Evolutionary conservation across 257 asterid genomes (phyloP), one percentile per base, ranked within the genome.

Genomic region (Lithospermum erythrorhizon): DNA sequence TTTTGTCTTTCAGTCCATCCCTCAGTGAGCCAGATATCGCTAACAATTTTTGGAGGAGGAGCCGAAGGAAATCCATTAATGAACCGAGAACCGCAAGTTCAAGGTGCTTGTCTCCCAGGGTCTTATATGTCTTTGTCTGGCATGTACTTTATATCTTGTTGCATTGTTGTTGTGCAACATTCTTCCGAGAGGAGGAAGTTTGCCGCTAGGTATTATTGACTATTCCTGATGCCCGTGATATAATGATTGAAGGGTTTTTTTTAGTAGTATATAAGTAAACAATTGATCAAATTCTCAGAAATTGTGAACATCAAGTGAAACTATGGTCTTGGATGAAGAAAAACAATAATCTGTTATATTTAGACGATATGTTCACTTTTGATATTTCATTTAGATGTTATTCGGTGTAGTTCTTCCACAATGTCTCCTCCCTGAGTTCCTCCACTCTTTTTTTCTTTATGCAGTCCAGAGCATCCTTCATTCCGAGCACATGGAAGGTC

Each of bases 71-170:
- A 76, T 90, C 69, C 63, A 81, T 87, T 79, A 81, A 90, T 56
- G 97, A 89, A 76, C 89, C 82, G 72, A 78, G 95, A 82, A 93
- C 99, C 68, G 94, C 97, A 47, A 84, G 96, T 73, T 89, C 99
- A 76, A 93, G 99, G 99, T 93, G 66, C 54, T 65, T 62, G 57
- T 64, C 66, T 61, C 60, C 73, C 69, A 41, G 20, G 47, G 55
- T 66, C 61, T 29, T 71, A 58, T 27, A 29, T 48, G 11, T 47
- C 58, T 18, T 48, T 41, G 17, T 41, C 48, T 14, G 49, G 13
- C 15, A 45, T 18, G 59, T 25, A 27, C 20, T 59, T n/a, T 18
- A 18, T 22, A 53, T 56, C 6, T 54, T 41, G 58, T 30, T 23
- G 21, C 15, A 53, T 3, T 53, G 23, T 53, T 53, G 25, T 19